Evolutionary conservation across 2,329 filamentous ascomycete genomes (phyloP), one percentile per base, ranked within the genome.

Genomic region (Mycosphaerelloides madeirae): DNA sequence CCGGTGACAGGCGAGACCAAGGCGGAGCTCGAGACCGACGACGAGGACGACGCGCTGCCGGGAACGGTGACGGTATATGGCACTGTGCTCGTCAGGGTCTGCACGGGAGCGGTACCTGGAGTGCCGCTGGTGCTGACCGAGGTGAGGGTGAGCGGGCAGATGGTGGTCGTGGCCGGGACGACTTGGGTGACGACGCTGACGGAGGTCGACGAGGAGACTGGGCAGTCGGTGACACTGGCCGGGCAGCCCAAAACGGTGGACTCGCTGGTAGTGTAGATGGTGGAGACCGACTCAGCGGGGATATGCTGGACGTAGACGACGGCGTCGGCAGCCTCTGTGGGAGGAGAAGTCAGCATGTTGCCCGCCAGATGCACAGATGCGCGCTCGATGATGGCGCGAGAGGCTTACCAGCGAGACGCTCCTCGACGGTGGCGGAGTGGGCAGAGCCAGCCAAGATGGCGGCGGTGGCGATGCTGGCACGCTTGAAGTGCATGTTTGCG

Each of bases 211-310:
- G 22, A 5, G 31, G 46, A 55, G 31, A 57, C 54, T 25, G 69
- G 68, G 51, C 69, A 72, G 52, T 64, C 56, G 41, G 61, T 64
- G 36, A 68, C 63, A 35, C 54, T 57, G 15, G 65, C 52, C n/a
- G 62, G 61, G 56, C 69, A 71, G 53, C 64, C 59, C 52, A 58
- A 64, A 54, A 71, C 58, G 33, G 70, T 73, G 51, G 71, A 60
- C 45, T 66, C 63, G 52, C 66, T 60, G 51, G 71, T 73, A 46
- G 61, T 59, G 57, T 66, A 70, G 58, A 68, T 64, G 37, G 63
- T 60, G 49, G 68, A 71, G 49, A 65, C 66, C 44, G 65, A 64
- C 44, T 62, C 57, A 29, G 63, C 64, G 2, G 62, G 60, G 25
- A 57, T 48, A 41, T 58, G 52, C 35, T 62, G 53, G 40, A 64